phyloP scores from a whole-genome alignment of 768 basidiomycete genomes.

The Strobilomyces echinocephalus region DNA sequence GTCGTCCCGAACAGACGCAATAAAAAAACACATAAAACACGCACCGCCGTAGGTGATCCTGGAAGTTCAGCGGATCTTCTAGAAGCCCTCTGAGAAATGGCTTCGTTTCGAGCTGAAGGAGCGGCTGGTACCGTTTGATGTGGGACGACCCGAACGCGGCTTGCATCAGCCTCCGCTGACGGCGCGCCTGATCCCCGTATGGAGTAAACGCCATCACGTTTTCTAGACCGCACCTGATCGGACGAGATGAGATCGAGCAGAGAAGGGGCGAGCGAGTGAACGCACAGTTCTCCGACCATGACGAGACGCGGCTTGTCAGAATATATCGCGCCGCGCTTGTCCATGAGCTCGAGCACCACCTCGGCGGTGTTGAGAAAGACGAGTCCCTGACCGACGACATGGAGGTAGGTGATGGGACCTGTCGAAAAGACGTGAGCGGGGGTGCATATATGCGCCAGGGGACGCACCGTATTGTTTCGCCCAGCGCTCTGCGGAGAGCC shows the following conservation, averaged over 20 bases:
- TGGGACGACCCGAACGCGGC: slow-evolving; percentile 51
- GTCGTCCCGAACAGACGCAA: not conserved
- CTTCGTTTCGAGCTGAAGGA: slow-evolving; percentile 53
- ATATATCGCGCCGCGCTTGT: slow-evolving; percentile 66
- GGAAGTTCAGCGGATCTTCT: slow-evolving; percentile 34
- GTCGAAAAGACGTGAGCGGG: not conserved
- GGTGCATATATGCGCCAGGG: too few species aligned
- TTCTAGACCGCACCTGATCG: slow-evolving; percentile 51
- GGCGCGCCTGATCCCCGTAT: slow-evolving; percentile 57
- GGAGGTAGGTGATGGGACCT: slow-evolving; percentile 62
- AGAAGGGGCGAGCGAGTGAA: slow-evolving; percentile 8
- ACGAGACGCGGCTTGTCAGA: slow-evolving; percentile 67
- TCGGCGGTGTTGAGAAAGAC: slow-evolving; percentile 63
- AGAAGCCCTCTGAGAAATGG: slow-evolving; percentile 54
- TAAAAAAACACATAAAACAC: not conserved
- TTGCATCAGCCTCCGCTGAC: slow-evolving; percentile 65
- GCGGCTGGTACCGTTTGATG: slow-evolving; percentile 54
- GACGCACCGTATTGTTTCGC: slow-evolving; percentile 56
- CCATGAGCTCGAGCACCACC: slow-evolving; percentile 58
- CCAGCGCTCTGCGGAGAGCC: slow-evolving; percentile 61
- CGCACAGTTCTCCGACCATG: slow-evolving; percentile 69
- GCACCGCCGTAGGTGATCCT: slow-evolving; percentile 35
- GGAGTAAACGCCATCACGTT: slow-evolving; percentile 69
- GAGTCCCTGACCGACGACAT: slow-evolving; percentile 61
- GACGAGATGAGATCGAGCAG: not conserved